Evolutionary conservation across 257 asterid genomes (phyloP), one percentile per base, ranked within the genome.

Genomic region (Cynanchum wilfordii): DNA sequence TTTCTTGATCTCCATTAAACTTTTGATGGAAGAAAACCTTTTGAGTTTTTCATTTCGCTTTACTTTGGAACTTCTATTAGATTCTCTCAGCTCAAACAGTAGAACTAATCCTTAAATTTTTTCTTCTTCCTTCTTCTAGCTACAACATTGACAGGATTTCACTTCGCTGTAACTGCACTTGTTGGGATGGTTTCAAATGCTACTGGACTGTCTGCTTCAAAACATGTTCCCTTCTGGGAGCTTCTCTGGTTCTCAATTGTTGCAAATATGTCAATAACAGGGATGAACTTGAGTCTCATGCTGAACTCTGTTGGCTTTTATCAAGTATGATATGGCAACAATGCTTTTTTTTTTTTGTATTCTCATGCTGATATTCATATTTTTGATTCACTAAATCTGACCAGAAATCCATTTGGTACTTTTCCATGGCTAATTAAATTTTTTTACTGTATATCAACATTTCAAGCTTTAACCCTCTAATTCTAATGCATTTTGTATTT

Each of bases 231-330:
- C 47, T 76, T 93, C 52, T 93, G 98, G 98, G 98, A 93, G 73
- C 98, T 93, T 71, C 90, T 93, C 68, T 93, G 98, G 98, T 93
- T 93, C 80, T 91, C 98, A 33, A 5, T 93, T 74, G 97, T 93
- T 20, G 98, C 97, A 50, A 93, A 93, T 77, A 79, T 88, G 90
- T 93, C 98, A 42, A 93, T 93, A 81, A 88, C 98, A 0, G 97
- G 97, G 85, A 93, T 93, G 98, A 93, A 93, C 83, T 78, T 93
- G 44, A 93, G 98, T 84, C 98, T 93, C 84, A 93, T 93, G 98
- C 85, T 93, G n/a, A 93, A 93, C 84, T 93, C 98, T 10, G 98
- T 93, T 68, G 98, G 98, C 70, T 93, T 93, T 81, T 93, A 93
- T 86, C 98, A 93, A 78, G 98, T 93, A 89, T 27, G 94, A 60